These are phyloP conservation scores for Larix kaempferi DNA, from an alignment of 75 land plant species.

Conservation along the genomic window DNA sequence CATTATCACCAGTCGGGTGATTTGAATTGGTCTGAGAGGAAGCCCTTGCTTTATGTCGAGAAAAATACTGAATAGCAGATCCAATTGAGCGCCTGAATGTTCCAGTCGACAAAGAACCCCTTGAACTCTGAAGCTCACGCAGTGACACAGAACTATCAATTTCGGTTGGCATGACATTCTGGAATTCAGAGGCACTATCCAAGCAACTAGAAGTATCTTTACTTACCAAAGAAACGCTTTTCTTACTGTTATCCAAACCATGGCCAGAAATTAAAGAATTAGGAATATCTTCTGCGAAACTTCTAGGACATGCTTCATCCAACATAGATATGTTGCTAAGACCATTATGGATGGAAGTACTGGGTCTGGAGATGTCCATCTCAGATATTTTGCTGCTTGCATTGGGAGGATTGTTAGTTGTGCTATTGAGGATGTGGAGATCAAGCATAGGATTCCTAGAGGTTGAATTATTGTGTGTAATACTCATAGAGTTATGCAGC, in stretches of 20 bases:
- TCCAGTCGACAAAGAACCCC: neutral
- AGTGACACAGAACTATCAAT: neutral
- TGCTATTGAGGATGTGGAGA: neutral
- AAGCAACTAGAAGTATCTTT: neutral
- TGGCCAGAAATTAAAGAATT: neutral
- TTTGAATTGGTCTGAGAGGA: neutral
- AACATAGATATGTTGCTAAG: neutral
- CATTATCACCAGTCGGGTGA: neutral
- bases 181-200: neutral
- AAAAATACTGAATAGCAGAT: conserved; percentile 10
- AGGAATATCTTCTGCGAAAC: conserved; percentile 1
- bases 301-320: neutral
- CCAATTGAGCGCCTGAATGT: conserved; percentile 7
- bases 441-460: neutral
- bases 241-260: neutral
- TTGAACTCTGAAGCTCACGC: neutral
- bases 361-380: neutral
- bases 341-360: neutral
- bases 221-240: neutral
- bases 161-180: neutral
- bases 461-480: neutral
- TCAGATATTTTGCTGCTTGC: neutral
- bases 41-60: conserved; percentile 7
- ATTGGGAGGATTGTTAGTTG: neutral
- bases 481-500: neutral